Evolutionary conservation across 768 basidiomycete genomes (phyloP), one percentile per base, ranked within the genome.

Genomic region (Basidioascus undulatus): DNA sequence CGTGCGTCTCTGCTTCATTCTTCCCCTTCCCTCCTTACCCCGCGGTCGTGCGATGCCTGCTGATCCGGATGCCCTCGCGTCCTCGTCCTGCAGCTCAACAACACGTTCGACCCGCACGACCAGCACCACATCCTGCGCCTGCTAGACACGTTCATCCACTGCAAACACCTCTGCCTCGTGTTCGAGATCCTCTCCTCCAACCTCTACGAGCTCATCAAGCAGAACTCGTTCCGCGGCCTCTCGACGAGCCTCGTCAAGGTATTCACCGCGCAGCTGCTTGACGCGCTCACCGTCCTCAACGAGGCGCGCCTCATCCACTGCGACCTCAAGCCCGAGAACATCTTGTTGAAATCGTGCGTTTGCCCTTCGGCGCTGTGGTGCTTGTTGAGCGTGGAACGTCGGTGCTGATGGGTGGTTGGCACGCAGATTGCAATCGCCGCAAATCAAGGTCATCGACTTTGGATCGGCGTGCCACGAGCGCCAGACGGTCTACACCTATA

Each of bases 401-500:
- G 2, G 7, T 13, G 28, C 4, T 4, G n/a, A n/a, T n/a, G 18
- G 15, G n/a, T n/a, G n/a, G n/a, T n/a, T n/a, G n/a, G n/a, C n/a
- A n/a, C 11, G 19, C 52, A 92, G 86, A 16, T 67, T 98, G 27
- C 86, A 89, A 66, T 84, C 87, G 9, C 89, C 89, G 3, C 77
- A 84, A 59, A 94, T 96, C 65, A 96, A 96, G 61, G 80, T 98
- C 39, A 96, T 98, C 55, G 89, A 96, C 62, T 96, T 96, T 61
- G 92, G 92, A 32, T 94, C 87, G 5, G 86, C 92, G 15, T 98
- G 92, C 56, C 87, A 94, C 56, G 92, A 96, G 61, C 76, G 82
- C 51, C 87, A 94, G 60, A 98, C 89, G n/a, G 86, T 96, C 32
- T 98, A 98, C 58, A 98, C 92, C 4, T 98, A 98, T 61, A 96